phyloP scores from a whole-genome alignment of 257 asterid genomes.

The Jacaranda mimosifolia region DNA sequence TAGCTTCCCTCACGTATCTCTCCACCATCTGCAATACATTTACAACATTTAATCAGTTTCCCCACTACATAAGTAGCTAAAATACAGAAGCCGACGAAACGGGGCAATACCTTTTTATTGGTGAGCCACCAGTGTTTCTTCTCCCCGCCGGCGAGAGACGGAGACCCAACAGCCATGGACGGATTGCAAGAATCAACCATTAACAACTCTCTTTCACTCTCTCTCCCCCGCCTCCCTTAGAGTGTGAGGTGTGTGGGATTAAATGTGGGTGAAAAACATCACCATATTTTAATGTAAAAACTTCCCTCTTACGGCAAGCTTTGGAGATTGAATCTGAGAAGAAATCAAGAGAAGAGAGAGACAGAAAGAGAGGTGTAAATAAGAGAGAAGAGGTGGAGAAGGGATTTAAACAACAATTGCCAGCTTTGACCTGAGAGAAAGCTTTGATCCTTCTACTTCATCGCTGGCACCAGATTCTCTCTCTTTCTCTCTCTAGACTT shows the following conservation, averaged over 20 bases:
- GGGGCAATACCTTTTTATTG: constrained; percentile 65
- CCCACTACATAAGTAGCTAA: background rate
- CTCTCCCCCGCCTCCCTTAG: background rate
- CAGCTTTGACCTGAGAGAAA: constrained; percentile 74
- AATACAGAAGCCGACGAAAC: background rate
- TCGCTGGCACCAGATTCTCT: constrained; percentile 84
- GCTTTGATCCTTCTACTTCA: constrained; percentile 58
- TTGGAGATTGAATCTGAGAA: constrained; percentile 38
- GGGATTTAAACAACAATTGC: constrained; percentile 53
- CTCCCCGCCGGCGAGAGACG: constrained; percentile 58
- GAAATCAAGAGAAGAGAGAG: constrained; percentile 24
- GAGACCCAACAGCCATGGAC: constrained; percentile 71
- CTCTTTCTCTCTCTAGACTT: constrained; percentile 43
- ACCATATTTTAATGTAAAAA: constrained; percentile 19
- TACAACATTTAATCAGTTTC: constrained; percentile 7
- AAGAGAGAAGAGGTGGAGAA: constrained; percentile 34
- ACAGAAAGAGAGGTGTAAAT: constrained; percentile 31
- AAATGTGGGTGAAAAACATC: constrained; percentile 10
- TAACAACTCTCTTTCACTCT: constrained; percentile 21
- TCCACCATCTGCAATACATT: constrained; percentile 72
- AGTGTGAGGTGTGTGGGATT: background rate
- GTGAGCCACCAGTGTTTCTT: constrained; percentile 97
- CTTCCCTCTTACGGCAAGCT: constrained; percentile 26
- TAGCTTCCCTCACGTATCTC: constrained; percentile 82
- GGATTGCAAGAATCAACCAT: constrained; percentile 55